Conservation (phyloP, 257 asterid genomes). For the Solanum etuberosum region DNA sequence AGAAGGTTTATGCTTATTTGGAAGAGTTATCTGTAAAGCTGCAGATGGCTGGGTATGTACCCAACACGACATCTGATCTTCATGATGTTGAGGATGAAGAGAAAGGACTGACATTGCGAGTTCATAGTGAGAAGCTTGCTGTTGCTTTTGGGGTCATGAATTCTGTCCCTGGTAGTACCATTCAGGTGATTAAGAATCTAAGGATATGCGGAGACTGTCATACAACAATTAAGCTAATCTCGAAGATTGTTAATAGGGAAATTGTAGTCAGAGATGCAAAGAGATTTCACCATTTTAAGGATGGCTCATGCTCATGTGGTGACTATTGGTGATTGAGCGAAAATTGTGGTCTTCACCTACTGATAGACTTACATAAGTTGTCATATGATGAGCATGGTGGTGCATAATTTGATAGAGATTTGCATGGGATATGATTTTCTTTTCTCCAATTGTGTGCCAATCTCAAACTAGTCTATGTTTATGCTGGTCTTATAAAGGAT, state of each 20-base stretch:
- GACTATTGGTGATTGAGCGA: slow-evolving; percentile 55
- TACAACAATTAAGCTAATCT: slow-evolving; percentile 50
- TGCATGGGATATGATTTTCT: neutral
- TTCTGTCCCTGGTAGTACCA: slow-evolving; percentile 50
- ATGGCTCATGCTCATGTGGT: slow-evolving; percentile 80
- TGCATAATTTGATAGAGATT: neutral
- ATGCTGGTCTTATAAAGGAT: neutral
- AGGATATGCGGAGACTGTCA: slow-evolving; percentile 83
- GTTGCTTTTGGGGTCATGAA: slow-evolving; percentile 82
- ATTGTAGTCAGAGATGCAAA: slow-evolving; percentile 85
- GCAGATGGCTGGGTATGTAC: slow-evolving; percentile 57
- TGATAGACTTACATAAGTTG: neutral
- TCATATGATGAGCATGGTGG: neutral
- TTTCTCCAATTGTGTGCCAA: neutral
- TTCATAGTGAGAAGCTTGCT: slow-evolving; percentile 90
- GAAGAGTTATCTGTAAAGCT: slow-evolving; percentile 51
- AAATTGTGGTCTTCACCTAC: neutral
- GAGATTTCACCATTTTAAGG: slow-evolving; percentile 76
- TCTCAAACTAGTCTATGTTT: neutral
- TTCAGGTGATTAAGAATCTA: slow-evolving; percentile 74
- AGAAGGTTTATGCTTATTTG: slow-evolving; percentile 48
- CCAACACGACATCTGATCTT: slow-evolving; percentile 54
- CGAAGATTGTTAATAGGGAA: slow-evolving; percentile 53
- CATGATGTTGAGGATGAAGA: slow-evolving; percentile 91
- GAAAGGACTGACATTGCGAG: slow-evolving; percentile 41